Evolutionary conservation across 208 protist genomes (phyloP).

Genomic region (Wallacemonas sp.): DNA sequence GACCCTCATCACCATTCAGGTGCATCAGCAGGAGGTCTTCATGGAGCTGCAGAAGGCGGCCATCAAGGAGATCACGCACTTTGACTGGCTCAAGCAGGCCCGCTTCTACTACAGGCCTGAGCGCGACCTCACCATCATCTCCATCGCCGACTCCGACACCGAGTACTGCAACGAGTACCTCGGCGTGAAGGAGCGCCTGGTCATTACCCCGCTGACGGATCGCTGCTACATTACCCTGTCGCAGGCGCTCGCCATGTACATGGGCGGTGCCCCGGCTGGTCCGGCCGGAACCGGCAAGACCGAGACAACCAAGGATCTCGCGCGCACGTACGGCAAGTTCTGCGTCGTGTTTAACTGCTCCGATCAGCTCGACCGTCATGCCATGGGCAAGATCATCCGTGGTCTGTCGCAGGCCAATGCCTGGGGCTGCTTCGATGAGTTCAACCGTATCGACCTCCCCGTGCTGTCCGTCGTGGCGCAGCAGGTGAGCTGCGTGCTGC

Average conservation of each 20-base stretch:
- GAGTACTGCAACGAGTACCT: conserved; percentile 97
- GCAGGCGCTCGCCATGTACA: conserved; percentile 96
- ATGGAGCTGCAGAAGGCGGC: conserved; percentile 88
- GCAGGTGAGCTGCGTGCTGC: conserved; percentile 92
- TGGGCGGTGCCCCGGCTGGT: conserved; percentile 96
- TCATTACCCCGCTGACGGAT: conserved; percentile 95
- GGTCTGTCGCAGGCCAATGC: conserved; percentile 94
- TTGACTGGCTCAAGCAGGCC: conserved; percentile 95
- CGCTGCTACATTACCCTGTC: conserved; percentile 97
- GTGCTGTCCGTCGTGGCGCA: conserved; percentile 95
- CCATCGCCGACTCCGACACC: conserved; percentile 93
- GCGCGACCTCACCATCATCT: conserved; percentile 91
- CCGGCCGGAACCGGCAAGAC: conserved; percentile 98
- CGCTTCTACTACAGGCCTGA: conserved; percentile 94
- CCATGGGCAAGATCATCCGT: conserved; percentile 95
- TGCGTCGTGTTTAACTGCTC: conserved; percentile 96
- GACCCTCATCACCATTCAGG: conserved; percentile 96
- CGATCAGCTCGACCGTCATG: conserved; percentile 93
- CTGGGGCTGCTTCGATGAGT: conserved; percentile 95
- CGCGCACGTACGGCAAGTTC: conserved; percentile 94
- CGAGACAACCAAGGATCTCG: conserved; percentile 96
- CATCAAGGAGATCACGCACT: conserved; percentile 91
- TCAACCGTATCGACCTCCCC: conserved; percentile 95
- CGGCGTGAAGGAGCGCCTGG: conserved; percentile 94
- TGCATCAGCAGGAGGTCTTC: conserved; percentile 95